Evolutionary conservation across 2,329 filamentous ascomycete species (phyloP).

Genomic region (Epichloe sp.): DNA sequence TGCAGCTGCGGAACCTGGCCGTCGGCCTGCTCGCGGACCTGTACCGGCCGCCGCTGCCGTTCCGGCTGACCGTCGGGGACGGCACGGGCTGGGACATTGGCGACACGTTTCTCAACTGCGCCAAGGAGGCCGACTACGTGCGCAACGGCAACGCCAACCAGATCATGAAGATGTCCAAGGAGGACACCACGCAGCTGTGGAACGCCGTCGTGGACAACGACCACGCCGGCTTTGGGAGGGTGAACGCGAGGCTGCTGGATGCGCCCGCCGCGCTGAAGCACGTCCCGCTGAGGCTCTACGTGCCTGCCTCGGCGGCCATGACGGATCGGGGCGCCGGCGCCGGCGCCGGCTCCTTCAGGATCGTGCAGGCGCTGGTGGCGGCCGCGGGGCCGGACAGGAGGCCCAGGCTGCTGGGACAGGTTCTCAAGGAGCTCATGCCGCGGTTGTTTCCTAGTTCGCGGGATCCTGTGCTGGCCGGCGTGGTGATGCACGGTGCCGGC

Average conservation of each 20-base stretch:
- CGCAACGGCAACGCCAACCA: conserved; percentile 79
- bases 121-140: conserved; percentile 70
- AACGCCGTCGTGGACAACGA: conserved; percentile 68
- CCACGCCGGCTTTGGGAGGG: conserved; percentile 54
- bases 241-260: conserved; percentile 67
- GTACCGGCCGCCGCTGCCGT: conserved; percentile 41
- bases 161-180: conserved; percentile 79
- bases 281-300: conserved; percentile 79
- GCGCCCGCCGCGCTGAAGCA: conserved; percentile 62
- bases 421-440: conserved; percentile 63
- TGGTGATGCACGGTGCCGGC: conserved; percentile 71
- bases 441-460: conserved; percentile 75
- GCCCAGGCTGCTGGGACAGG: conserved; percentile 54
- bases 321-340: conserved; percentile 9
- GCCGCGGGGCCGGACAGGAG: conserved; percentile 22
- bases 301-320: conserved; percentile 33
- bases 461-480: conserved; percentile 71
- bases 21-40: conserved; percentile 42
- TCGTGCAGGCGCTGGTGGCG: conserved; percentile 65
- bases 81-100: conserved; percentile 45
- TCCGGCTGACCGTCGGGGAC: conserved; percentile 40
- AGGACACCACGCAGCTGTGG: conserved; percentile 75
- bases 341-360: conserved; percentile 43
- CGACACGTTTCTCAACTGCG: conserved; percentile 51
- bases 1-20: conserved; percentile 39